These are phyloP conservation scores for Zymoseptoria brevis DNA, from an alignment of 2,329 filamentous ascomycete species.

Conservation along the genomic window DNA sequence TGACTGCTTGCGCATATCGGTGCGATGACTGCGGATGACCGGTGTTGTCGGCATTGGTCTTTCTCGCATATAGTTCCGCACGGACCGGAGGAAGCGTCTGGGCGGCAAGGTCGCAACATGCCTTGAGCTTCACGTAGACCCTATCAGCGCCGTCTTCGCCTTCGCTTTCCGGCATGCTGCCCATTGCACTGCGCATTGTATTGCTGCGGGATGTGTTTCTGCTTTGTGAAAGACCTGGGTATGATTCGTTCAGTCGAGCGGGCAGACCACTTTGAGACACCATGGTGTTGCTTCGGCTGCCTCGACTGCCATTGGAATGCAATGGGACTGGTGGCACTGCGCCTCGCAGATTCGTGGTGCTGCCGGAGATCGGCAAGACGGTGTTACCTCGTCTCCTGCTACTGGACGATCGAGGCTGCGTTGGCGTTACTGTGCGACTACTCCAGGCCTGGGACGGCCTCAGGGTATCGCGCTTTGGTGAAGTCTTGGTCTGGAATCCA, in stretches of 20 bases:
- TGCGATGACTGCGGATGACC: constrained; percentile 35
- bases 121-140: constrained; percentile 69
- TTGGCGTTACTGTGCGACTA: constrained; percentile 37
- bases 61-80: constrained; percentile 55
- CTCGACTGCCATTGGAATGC: constrained; percentile 41
- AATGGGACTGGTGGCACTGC: constrained; percentile 36
- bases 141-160: constrained; percentile 80
- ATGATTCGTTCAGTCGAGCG: constrained; percentile 75
- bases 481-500: constrained; percentile 33
- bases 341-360: constrained; percentile 26
- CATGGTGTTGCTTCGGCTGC: constrained; percentile 40
- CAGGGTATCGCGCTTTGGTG: constrained; percentile 16
- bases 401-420: constrained; percentile 38
- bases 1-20: constrained; percentile 62
- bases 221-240: constrained; percentile 45
- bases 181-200: constrained; percentile 41
- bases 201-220: constrained; percentile 36
- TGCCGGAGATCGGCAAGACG: constrained; percentile 39
- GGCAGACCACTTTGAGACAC: constrained; percentile 48
- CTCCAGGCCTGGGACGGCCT: constrained; percentile 26
- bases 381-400: constrained; percentile 45
- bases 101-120: constrained; percentile 65
- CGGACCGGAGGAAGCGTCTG: constrained; percentile 63
- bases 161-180: constrained; percentile 50
- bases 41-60: constrained; percentile 54